A percentile compares a stretch with the other conserved stretches of the same genome.
These are phyloP conservation scores for Usnea hakonensis DNA, from an alignment of 495 filamentous ascomycete genomes.

Conservation along the genomic window DNA sequence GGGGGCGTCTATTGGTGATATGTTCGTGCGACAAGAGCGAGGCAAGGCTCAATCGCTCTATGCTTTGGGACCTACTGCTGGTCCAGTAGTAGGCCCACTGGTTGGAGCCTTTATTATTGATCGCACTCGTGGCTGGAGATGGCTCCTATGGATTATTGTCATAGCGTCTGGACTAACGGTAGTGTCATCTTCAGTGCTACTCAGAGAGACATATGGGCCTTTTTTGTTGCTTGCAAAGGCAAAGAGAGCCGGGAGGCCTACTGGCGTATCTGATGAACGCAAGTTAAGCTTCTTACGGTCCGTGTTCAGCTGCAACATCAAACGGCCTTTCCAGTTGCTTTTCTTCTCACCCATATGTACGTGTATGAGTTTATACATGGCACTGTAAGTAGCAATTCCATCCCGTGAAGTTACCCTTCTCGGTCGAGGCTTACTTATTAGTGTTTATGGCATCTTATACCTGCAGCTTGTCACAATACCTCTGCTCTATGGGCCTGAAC, in stretches of 20 bases:
- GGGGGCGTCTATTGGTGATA: background rate
- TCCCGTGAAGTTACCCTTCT: background rate
- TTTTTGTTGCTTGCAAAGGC: background rate
- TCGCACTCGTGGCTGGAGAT: background rate
- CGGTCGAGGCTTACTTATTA: background rate
- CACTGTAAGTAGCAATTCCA: background rate
- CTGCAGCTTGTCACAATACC: background rate
- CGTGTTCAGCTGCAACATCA: background rate
- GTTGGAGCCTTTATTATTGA: background rate
- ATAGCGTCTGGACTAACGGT: background rate
- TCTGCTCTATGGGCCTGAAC: background rate
- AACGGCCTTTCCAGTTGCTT: background rate
- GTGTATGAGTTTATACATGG: background rate
- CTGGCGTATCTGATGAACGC: no score
- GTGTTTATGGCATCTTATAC: background rate
- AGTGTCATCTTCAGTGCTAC: background rate
- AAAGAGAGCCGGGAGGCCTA: background rate
- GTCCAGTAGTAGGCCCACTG: background rate
- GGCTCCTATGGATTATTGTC: background rate
- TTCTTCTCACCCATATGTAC: background rate
- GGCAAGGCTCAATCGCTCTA: background rate
- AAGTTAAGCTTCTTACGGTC: no score
- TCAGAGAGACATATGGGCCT: background rate
- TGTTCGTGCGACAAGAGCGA: background rate
- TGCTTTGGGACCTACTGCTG: background rate